Evolutionary conservation across 176 grass and related monocot species (phyloP), one percentile per base, ranked within the genome.

Genomic region (Triticum urartu): DNA sequence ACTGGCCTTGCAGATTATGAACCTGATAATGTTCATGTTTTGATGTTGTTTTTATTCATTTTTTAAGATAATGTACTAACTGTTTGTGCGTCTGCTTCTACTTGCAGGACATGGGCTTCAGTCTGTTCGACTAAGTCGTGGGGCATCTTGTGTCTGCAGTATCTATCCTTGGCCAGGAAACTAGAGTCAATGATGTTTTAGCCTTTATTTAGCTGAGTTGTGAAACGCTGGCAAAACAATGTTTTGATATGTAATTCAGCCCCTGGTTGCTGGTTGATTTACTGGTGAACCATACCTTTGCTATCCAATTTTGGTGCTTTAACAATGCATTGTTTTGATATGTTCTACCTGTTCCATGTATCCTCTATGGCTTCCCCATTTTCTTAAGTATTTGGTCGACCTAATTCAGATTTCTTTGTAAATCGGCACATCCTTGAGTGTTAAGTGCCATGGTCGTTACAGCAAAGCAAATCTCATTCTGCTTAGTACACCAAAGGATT

Each of bases 91-190:
- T 39, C 12, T 8, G 8, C 17, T 18, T 85, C 1, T 14, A 11
- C 65, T 75, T 75, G 20, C 89, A 91, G 89, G 89, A 91, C 76
- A 91, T 91, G 89, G 85, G 85, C 35, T 91, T 87, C 89, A 84
- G 85, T 54, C 77, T 91, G 30, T 91, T 91, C 11, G 89, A 90
- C 59, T 87, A 74, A 68, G 45, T n/a, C 4, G 2, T 45, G 22
- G 30, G 3, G 26, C 47, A 80, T 56, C 8, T 20, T 24, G 59
- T 36, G 67, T 76, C 32, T 43, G 81, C 8, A 58, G 11, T 30
- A 36, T 60, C 59, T n/a, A 13, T 68, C 48, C 34, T 72, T 83
- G 9, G 0, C 54, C 43, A 60, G 9, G 45, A 82, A 73, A 66
- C 58, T 78, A 68, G 74, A 74, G 43, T 60, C 40, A 25, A 22